These are phyloP conservation scores for Trichoderma semiorbis DNA, from an alignment of 2,329 filamentous ascomycete species.

Conservation along the genomic window DNA sequence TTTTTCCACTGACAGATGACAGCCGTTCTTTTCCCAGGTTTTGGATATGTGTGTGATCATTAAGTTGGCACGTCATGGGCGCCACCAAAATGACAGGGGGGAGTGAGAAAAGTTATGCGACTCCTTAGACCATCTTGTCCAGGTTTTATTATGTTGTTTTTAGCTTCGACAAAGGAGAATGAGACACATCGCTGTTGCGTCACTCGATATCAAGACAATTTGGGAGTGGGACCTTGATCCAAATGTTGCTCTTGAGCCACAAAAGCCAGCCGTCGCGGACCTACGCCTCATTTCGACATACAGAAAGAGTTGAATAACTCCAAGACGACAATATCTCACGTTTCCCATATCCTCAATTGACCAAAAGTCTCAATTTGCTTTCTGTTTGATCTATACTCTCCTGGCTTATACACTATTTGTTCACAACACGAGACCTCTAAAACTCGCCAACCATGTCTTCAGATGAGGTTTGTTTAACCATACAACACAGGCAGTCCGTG, in stretches of 20 bases:
- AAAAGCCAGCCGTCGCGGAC: slow-evolving; percentile 10
- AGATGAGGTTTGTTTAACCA: slow-evolving; percentile 10
- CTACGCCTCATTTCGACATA: slow-evolving; percentile 5
- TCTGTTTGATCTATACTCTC: neutral
- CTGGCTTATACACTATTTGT: neutral
- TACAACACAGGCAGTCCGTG: neutral
- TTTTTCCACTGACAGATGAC: neutral
- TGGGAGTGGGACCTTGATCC: neutral
- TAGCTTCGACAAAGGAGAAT: neutral
- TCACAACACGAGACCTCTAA: neutral
- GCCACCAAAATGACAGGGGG: slow-evolving; percentile 6
- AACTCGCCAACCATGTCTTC: slow-evolving; percentile 3
- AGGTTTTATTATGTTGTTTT: neutral
- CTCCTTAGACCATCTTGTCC: neutral
- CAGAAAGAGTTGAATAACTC: slow-evolving; percentile 1
- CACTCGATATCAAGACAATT: neutral
- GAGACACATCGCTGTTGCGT: slow-evolving; percentile 13
- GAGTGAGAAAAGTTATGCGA: neutral
- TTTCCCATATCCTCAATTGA: neutral
- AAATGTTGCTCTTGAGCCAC: slow-evolving; percentile 11
- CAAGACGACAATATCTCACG: neutral
- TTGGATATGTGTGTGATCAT: neutral
- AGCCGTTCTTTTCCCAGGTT: neutral
- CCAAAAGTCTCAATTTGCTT: neutral
- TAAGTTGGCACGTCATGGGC: slow-evolving; percentile 5